phyloP scores from a whole-genome alignment of 257 asterid species.

The Solanum megistacrolobum region DNA sequence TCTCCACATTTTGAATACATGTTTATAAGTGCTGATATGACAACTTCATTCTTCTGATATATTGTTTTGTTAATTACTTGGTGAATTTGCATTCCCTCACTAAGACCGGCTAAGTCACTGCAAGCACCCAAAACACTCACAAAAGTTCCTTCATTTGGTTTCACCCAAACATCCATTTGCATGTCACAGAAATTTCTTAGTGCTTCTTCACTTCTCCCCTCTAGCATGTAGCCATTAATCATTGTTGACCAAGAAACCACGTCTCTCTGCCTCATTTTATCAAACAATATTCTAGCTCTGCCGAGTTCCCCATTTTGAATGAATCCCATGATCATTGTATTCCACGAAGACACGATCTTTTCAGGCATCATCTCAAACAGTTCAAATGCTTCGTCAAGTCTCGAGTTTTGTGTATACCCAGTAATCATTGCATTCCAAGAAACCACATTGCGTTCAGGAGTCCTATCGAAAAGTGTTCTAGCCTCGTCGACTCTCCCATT shows the following conservation, averaged over 20 bases:
- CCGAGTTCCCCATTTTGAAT: conserved; percentile 32
- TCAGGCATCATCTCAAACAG: conserved; percentile 37
- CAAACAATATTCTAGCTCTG: conserved; percentile 30
- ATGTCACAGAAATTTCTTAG: conserved; percentile 26
- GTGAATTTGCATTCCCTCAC: conserved; percentile 51
- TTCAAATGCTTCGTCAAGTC: conserved; percentile 26
- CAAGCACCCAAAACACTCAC: conserved; percentile 56
- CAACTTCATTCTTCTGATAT: conserved; percentile 31
- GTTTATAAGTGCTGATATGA: conserved; percentile 45
- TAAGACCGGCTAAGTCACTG: conserved; percentile 44
- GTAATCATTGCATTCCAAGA: conserved; percentile 65
- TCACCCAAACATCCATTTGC: conserved; percentile 26
- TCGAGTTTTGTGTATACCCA: conserved; percentile 30
- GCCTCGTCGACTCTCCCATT: conserved; percentile 42
- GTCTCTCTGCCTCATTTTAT: conserved; percentile 38
- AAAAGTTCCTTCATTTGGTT: conserved; percentile 54
- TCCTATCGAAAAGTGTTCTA: conserved; percentile 30
- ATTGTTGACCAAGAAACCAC: conserved; percentile 60
- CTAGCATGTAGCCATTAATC: conserved; percentile 32
- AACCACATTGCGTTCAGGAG: conserved; percentile 47
- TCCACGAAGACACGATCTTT: conserved; percentile 38
- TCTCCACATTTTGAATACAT: conserved; percentile 71
- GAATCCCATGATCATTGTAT: conserved; percentile 40
- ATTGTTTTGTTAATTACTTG: conserved; percentile 46
- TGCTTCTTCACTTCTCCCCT: conserved; percentile 47